Percentiles rank a stretch among this genome's conserved stretches.
Conservation (phyloP, 345 rosid species). For the Arabidopsis arenosa region DNA sequence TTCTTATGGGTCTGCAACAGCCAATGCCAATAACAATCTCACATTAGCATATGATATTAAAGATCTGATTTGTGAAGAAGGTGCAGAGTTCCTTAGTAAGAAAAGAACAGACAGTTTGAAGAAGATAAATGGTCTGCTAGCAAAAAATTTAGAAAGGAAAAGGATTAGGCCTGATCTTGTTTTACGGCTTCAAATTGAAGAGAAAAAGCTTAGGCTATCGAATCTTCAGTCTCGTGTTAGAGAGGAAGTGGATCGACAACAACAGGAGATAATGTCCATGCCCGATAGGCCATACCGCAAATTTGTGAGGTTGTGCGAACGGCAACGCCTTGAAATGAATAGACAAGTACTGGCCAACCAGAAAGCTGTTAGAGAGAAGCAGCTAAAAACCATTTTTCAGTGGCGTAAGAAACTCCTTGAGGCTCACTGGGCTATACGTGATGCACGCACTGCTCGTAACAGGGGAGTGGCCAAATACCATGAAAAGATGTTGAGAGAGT, state of each 20-base stretch:
- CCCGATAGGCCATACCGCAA: constrained; percentile 98
- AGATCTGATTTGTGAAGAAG: constrained; percentile 94
- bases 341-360: constrained; percentile 91
- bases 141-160: constrained; percentile 92
- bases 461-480: constrained; percentile 99
- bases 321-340: constrained; percentile 88
- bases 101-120: constrained; percentile 80
- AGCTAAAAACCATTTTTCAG: constrained; percentile 90
- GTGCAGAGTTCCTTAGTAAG: constrained; percentile 73
- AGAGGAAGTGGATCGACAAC: constrained; percentile 92
- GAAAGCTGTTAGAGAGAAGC: constrained; percentile 89
- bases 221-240: constrained; percentile 86
- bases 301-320: constrained; percentile 96
- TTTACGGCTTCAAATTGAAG: constrained; percentile 95
- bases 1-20: constrained; percentile 72
- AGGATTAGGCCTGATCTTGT: constrained; percentile 99
- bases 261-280: constrained; percentile 99
- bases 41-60: constrained; percentile 85
- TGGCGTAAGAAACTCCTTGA: constrained; percentile 99
- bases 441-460: constrained; percentile 97
- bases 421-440: constrained; percentile 98
- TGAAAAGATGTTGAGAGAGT: constrained; percentile 94
- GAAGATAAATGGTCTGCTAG: constrained; percentile 79
- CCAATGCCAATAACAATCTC: constrained; percentile 78
- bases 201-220: constrained; percentile 81